A percentile compares a stretch with the other conserved stretches of the same genome.
phyloP scores from a whole-genome alignment of 495 filamentous ascomycete genomes.

The Chlorociboria aeruginascens region DNA sequence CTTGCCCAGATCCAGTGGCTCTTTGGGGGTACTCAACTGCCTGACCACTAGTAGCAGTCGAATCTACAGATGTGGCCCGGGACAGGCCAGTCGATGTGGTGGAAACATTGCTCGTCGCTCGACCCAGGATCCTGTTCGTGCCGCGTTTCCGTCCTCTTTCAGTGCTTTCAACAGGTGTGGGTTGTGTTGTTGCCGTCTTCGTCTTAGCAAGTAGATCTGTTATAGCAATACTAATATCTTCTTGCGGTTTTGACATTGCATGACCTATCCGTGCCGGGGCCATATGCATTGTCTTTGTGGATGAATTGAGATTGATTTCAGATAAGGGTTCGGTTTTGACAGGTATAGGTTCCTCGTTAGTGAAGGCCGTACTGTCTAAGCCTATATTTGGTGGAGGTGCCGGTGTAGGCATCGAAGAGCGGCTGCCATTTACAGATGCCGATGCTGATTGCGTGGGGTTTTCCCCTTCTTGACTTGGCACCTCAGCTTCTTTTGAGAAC shows the following conservation, averaged over 20 bases:
- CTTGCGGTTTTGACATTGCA: constrained; percentile 13
- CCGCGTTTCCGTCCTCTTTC: constrained; percentile 16
- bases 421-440: neutral
- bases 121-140: constrained; percentile 34
- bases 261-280: constrained; percentile 15
- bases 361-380: constrained; percentile 6
- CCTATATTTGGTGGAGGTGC: neutral
- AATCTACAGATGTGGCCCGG: constrained; percentile 18
- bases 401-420: neutral
- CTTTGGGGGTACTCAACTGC: constrained; percentile 12
- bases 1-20: neutral
- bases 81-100: constrained; percentile 13
- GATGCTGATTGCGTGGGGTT: neutral
- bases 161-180: neutral
- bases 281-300: constrained; percentile 18
- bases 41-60: constrained; percentile 14
- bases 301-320: constrained; percentile 16
- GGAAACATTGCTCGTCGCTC: constrained; percentile 38
- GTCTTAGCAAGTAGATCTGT: constrained; percentile 6
- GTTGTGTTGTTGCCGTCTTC: neutral
- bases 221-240: constrained; percentile 16
- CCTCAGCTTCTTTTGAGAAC: neutral
- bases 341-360: neutral
- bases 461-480: neutral
- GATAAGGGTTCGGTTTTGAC: constrained; percentile 15